phyloP scores from a whole-genome alignment of 2,329 filamentous ascomycete species.

The Trichophyton rubrum region DNA sequence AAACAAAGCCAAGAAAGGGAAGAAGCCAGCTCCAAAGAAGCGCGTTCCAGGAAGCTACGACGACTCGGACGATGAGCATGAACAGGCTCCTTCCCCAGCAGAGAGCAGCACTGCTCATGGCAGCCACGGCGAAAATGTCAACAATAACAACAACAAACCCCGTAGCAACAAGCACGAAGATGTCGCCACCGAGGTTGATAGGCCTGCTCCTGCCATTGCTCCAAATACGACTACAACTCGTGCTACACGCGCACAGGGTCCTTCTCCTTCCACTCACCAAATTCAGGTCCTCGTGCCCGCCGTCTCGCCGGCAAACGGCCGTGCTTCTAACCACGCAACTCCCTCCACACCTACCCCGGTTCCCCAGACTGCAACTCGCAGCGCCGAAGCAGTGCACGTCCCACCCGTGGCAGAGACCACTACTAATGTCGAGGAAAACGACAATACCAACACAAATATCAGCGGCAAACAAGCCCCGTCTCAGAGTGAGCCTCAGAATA shows the following conservation, averaged over 20 bases:
- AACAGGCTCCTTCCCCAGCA: neutral
- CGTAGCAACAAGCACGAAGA: neutral
- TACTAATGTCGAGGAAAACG: neutral
- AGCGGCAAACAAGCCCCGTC: neutral
- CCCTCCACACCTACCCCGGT: neutral
- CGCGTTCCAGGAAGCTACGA: neutral
- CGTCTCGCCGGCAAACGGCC: neutral
- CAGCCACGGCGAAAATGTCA: neutral
- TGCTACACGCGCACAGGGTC: neutral
- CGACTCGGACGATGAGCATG: neutral
- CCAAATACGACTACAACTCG: neutral
- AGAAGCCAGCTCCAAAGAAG: slow-evolving; percentile 4
- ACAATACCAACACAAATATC: neutral
- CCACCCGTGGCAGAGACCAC: neutral
- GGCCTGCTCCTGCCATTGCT: neutral
- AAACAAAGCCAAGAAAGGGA: neutral
- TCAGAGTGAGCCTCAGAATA: slow-evolving; percentile 5
- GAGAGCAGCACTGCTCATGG: neutral
- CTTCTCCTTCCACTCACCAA: neutral
- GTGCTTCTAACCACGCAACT: neutral
- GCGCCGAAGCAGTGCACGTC: neutral
- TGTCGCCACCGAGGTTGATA: neutral
- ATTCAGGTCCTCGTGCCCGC: neutral
- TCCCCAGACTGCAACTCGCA: slow-evolving; percentile 1
- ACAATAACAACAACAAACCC: neutral